A percentile compares a stretch with the other conserved stretches of the same genome.
Evolutionary conservation across 768 basidiomycete species (phyloP).

Genomic region (Lactifluus subvellereus): DNA sequence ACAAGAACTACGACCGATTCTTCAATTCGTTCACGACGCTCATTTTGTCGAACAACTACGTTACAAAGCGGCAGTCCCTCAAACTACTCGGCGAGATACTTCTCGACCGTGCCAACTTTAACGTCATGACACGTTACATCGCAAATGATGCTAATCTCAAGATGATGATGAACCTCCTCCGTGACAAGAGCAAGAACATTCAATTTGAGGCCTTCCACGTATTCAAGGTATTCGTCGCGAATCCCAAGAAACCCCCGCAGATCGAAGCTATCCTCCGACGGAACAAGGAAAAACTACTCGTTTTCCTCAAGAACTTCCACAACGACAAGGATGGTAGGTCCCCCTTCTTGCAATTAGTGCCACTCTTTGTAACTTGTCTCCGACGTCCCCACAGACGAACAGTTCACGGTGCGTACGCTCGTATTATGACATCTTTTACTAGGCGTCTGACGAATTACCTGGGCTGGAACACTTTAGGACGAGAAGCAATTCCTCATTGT

Average conservation of each 20-base stretch:
- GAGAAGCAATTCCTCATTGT: slow-evolving; percentile 96
- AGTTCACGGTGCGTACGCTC: slow-evolving; percentile 64
- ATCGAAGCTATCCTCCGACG: slow-evolving; percentile 86
- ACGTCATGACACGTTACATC: slow-evolving; percentile 97
- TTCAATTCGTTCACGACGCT: slow-evolving; percentile 92
- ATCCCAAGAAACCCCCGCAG: slow-evolving; percentile 97
- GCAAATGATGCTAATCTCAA: slow-evolving; percentile 92
- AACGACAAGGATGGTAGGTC: slow-evolving; percentile 91
- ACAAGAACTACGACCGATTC: slow-evolving; percentile 97
- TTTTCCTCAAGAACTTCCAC: slow-evolving; percentile 89
- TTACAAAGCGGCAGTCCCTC: slow-evolving; percentile 98
- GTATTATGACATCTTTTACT: neutral
- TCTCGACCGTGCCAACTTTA: slow-evolving; percentile 96
- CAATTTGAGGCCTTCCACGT: slow-evolving; percentile 99
- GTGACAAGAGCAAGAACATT: slow-evolving; percentile 99
- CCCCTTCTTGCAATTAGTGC: neutral
- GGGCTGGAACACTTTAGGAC: slow-evolving; percentile 40
- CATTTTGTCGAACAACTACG: slow-evolving; percentile 91
- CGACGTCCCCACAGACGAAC: slow-evolving; percentile 58
- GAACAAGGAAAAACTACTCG: slow-evolving; percentile 90
- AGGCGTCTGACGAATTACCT: slow-evolving; percentile 13
- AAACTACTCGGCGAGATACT: slow-evolving; percentile 98
- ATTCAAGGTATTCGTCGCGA: slow-evolving; percentile 99
- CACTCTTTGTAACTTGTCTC: neutral
- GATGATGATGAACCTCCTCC: slow-evolving; percentile 99